Evolutionary conservation across 2,329 filamentous ascomycete genomes (phyloP).

Genomic region (Calonectria naviculata): DNA sequence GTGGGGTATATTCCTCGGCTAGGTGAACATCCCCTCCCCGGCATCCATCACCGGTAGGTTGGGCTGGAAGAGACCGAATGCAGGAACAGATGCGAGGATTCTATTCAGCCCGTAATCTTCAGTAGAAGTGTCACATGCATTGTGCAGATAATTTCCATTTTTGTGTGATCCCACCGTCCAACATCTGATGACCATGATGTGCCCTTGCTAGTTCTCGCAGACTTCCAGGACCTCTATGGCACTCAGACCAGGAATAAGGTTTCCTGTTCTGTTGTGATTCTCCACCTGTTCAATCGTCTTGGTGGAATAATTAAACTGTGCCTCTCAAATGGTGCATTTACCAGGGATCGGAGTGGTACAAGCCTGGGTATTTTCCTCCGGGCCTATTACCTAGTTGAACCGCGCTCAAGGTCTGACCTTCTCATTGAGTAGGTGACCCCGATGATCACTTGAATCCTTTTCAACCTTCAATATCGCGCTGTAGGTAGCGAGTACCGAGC

Average conservation of each 20-base stretch:
- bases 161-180: not conserved
- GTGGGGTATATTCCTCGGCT: conserved; percentile 1
- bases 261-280: not conserved
- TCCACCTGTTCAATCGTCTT: not conserved
- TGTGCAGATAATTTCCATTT: not conserved
- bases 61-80: not conserved
- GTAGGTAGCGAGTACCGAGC: not conserved
- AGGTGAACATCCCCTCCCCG: not conserved
- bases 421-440: not conserved
- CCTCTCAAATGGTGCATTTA: not conserved
- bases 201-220: too few relatives aligned
- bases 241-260: not conserved
- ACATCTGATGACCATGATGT: not conserved
- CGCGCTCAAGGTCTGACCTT: too few relatives aligned
- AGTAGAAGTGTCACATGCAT: not conserved
- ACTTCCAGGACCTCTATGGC: too few relatives aligned
- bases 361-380: not conserved
- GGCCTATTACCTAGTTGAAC: not conserved
- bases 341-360: not conserved
- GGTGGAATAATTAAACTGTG: not conserved
- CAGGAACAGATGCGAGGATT: not conserved
- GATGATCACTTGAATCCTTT: not conserved
- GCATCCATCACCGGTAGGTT: not conserved
- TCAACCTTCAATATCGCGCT: not conserved
- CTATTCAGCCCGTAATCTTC: not conserved